These are phyloP conservation scores for Neonectria sp. DNA, from an alignment of 2,329 filamentous ascomycete species.

Conservation along the genomic window DNA sequence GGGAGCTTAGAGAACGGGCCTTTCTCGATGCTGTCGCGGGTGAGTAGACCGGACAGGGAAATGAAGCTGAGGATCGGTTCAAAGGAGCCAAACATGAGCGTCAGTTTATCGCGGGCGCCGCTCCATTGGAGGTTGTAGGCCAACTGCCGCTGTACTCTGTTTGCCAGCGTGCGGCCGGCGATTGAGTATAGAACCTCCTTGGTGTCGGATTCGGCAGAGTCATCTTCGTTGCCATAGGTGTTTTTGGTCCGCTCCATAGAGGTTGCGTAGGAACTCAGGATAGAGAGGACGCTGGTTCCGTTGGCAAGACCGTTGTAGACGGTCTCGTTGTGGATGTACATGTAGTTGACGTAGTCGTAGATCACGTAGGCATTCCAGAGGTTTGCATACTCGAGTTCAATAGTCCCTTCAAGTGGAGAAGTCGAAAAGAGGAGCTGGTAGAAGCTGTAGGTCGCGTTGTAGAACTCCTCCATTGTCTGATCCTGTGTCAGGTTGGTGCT, in stretches of 20 bases:
- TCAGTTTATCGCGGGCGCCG: conserved; percentile 62
- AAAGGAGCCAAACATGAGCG: conserved; percentile 68
- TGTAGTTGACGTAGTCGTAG: conserved; percentile 71
- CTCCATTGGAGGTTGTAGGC: conserved; percentile 56
- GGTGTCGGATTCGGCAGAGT: conserved; percentile 54
- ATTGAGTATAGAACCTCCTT: conserved; percentile 61
- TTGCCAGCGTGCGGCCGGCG: conserved; percentile 67
- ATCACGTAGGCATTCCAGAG: conserved; percentile 67
- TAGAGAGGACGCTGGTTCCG: conserved; percentile 53
- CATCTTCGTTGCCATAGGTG: conserved; percentile 67
- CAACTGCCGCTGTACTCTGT: conserved; percentile 60
- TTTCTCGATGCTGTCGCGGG: conserved; percentile 65
- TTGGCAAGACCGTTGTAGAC: conserved; percentile 56
- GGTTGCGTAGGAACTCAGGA: conserved; percentile 75
- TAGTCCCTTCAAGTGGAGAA: conserved; percentile 55
- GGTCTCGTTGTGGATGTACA: conserved; percentile 66
- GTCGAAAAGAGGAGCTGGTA: conserved; percentile 61
- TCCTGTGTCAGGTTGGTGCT: conserved; percentile 46
- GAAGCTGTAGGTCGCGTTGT: conserved; percentile 52
- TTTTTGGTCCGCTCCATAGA: conserved; percentile 73
- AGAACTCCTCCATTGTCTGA: conserved; percentile 41
- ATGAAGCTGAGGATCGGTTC: conserved; percentile 71
- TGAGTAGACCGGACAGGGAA: conserved; percentile 62
- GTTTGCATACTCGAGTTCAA: conserved; percentile 54
- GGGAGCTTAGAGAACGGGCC: conserved; percentile 61